A percentile compares a stretch with the other conserved stretches of the same genome.
Evolutionary conservation across 148 eudicot genomes (phyloP).

Genomic region (Bassia scoparia): DNA sequence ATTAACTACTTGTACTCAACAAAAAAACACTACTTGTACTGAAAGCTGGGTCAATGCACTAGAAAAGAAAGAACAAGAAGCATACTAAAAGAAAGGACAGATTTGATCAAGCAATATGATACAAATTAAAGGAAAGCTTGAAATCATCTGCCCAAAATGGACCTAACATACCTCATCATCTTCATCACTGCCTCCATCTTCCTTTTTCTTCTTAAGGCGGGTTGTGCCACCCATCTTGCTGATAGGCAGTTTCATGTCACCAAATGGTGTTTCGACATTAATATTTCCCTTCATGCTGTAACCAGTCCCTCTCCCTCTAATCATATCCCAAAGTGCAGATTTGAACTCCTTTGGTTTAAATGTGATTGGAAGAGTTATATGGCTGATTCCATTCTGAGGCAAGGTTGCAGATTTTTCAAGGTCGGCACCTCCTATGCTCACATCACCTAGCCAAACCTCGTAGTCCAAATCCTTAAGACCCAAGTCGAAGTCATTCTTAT

Average conservation of each 20-base stretch:
- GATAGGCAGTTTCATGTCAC: slow-evolving; percentile 84
- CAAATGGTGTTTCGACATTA: slow-evolving; percentile 83
- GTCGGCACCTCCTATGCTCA: slow-evolving; percentile 76
- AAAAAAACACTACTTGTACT: neutral
- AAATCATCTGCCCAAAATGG: neutral
- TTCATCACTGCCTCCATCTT: slow-evolving; percentile 62
- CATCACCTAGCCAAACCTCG: slow-evolving; percentile 77
- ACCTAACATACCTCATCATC: slow-evolving; percentile 55
- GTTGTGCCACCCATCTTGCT: slow-evolving; percentile 86
- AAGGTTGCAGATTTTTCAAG: slow-evolving; percentile 56
- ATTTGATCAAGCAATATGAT: neutral
- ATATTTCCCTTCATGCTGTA: slow-evolving; percentile 85
- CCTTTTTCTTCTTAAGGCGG: slow-evolving; percentile 67
- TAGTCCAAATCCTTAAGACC: slow-evolving; percentile 74
- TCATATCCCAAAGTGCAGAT: slow-evolving; percentile 95
- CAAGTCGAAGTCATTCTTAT: slow-evolving; percentile 88
- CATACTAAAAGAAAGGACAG: neutral
- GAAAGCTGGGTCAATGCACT: too few relatives aligned
- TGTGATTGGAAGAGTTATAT: slow-evolving; percentile 65
- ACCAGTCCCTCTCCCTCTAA: slow-evolving; percentile 85
- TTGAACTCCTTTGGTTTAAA: slow-evolving; percentile 94
- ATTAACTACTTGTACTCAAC: neutral
- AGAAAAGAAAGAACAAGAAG: neutral
- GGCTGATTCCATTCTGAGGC: slow-evolving; percentile 52
- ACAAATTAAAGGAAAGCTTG: neutral